These are phyloP conservation scores for Jackrogersella minutella DNA, from an alignment of 495 filamentous ascomycete genomes.

Conservation along the genomic window DNA sequence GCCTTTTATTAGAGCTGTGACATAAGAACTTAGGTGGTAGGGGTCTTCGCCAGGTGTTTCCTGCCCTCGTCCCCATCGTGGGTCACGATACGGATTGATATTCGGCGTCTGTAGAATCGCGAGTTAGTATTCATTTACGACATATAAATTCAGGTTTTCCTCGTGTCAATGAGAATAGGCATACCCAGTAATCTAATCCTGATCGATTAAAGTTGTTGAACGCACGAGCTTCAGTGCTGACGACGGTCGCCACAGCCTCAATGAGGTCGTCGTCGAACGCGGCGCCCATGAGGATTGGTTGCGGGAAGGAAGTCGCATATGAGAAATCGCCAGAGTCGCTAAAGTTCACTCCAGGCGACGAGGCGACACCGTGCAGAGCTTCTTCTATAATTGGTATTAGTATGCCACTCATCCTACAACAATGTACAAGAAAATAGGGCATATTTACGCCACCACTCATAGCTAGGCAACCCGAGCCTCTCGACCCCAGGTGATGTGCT, in stretches of 20 bases:
- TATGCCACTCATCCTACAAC: background rate
- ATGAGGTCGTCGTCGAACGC: conserved; percentile 68
- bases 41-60: conserved; percentile 71
- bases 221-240: conserved; percentile 67
- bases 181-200: conserved; percentile 62
- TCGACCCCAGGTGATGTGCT: conserved; percentile 62
- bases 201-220: conserved; percentile 65
- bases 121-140: conserved; percentile 15
- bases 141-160: no score
- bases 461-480: conserved; percentile 63
- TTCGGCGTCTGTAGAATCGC: conserved; percentile 55
- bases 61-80: conserved; percentile 66
- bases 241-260: conserved; percentile 61
- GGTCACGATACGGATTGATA: conserved; percentile 68
- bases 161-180: no score
- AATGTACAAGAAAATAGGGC: conserved; percentile 3
- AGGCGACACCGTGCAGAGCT: conserved; percentile 67
- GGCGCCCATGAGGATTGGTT: conserved; percentile 65
- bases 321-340: conserved; percentile 57
- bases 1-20: conserved; percentile 63
- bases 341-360: conserved; percentile 59
- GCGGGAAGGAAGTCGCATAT: conserved; percentile 68
- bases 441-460: conserved; percentile 57
- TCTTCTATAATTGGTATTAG: background rate
- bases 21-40: conserved; percentile 61